Conservation (phyloP, 116 monocot species). For the Papilionanthe hybrid region DNA sequence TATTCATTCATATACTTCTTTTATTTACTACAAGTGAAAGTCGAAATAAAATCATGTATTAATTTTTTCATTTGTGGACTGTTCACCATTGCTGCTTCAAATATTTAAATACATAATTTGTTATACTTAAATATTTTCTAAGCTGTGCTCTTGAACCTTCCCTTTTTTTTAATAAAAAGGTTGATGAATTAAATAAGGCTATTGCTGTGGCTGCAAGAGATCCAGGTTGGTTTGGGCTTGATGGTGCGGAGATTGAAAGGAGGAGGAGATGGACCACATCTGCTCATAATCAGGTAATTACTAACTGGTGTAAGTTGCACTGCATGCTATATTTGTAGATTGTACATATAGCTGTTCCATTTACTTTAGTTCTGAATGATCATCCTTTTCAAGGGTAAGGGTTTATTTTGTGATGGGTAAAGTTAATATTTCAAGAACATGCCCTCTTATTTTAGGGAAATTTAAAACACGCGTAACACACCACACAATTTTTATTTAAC, state of each 20-base stretch:
- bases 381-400: background rate
- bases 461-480: no score
- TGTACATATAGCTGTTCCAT: background rate
- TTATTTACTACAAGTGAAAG: background rate
- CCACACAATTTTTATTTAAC: no score
- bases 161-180: slow-evolving; percentile 36
- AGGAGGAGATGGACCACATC: slow-evolving; percentile 67
- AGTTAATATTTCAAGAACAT: background rate
- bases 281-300: slow-evolving; percentile 71
- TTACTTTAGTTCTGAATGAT: background rate
- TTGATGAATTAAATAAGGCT: slow-evolving; percentile 91
- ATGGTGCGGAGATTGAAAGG: slow-evolving; percentile 69
- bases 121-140: background rate
- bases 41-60: background rate
- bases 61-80: background rate
- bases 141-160: background rate
- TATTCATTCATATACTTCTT: background rate
- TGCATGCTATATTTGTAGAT: background rate
- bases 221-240: slow-evolving; percentile 68
- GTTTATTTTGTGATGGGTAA: background rate
- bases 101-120: background rate
- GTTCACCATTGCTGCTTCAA: background rate
- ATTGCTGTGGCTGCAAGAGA: slow-evolving; percentile 78
- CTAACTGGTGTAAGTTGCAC: background rate
- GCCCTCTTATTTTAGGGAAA: background rate